Evolutionary conservation across 306 rosid species (phyloP).

Genomic region (Albizia julibrissin): DNA sequence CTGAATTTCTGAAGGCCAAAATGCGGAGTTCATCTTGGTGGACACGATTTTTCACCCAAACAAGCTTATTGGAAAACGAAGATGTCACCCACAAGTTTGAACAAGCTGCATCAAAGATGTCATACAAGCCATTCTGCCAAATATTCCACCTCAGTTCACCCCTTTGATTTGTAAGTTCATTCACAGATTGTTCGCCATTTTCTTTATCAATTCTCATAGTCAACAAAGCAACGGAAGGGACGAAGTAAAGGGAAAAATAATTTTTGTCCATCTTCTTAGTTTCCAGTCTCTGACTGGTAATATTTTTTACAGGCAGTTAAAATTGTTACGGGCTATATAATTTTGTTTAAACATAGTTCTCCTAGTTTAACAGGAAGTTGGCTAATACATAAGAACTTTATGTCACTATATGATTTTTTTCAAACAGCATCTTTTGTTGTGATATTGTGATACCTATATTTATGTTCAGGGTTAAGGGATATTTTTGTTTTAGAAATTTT

Average conservation of each 20-base stretch:
- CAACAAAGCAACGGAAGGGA: not conserved
- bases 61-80: conserved; percentile 70
- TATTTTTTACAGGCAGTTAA: not conserved
- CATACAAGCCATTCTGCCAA: conserved; percentile 75
- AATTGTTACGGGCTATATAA: not conserved
- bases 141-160: conserved; percentile 78
- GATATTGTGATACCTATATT: not conserved
- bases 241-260: not conserved
- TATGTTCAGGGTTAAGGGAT: too few species aligned
- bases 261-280: not conserved
- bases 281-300: not conserved
- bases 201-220: not conserved
- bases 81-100: conserved; percentile 64
- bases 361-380: not conserved
- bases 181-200: conserved; percentile 21
- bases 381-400: not conserved
- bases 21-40: conserved; percentile 90
- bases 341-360: not conserved
- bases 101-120: conserved; percentile 60
- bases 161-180: conserved; percentile 45
- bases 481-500: too few species aligned
- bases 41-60: conserved; percentile 65
- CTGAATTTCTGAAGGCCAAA: conserved; percentile 67
- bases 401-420: not conserved
- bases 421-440: not conserved